A percentile compares a stretch with the other conserved stretches of the same genome.
Conservation (phyloP, 2,329 filamentous ascomycete genomes). For the Leptographium radiaticola region DNA sequence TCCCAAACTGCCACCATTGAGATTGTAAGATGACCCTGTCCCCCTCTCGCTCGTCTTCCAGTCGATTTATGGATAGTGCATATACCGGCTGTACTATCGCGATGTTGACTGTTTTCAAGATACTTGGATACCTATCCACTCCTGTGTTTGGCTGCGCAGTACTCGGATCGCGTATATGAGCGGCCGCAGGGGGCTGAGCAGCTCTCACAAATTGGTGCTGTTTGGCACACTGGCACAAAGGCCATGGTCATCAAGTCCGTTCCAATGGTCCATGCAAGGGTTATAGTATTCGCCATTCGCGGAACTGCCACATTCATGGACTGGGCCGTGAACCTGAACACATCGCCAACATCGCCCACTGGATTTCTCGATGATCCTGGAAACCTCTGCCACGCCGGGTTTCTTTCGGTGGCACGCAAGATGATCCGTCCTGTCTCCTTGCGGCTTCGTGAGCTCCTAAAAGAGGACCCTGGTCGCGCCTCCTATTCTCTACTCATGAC, state of each 20-base stretch:
- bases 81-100: background rate
- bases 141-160: slow-evolving; percentile 65
- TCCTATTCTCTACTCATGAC: slow-evolving; percentile 66
- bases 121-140: slow-evolving; percentile 66
- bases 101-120: slow-evolving; percentile 20
- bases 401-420: slow-evolving; percentile 59
- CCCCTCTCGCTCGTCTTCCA: too few relatives aligned
- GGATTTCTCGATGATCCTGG: slow-evolving; percentile 66
- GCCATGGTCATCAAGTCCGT: slow-evolving; percentile 77
- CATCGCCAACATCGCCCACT: slow-evolving; percentile 48
- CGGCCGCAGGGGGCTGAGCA: slow-evolving; percentile 48
- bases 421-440: slow-evolving; percentile 64
- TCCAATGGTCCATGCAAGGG: slow-evolving; percentile 62
- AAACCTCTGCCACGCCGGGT: slow-evolving; percentile 72
- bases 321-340: slow-evolving; percentile 73
- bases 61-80: background rate
- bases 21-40: slow-evolving; percentile 36
- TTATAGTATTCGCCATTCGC: slow-evolving; percentile 72
- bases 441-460: slow-evolving; percentile 53
- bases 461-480: slow-evolving; percentile 55
- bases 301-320: slow-evolving; percentile 72
- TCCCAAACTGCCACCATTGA: slow-evolving; percentile 50
- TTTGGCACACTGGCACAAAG: slow-evolving; percentile 64
- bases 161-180: slow-evolving; percentile 62
- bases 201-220: slow-evolving; percentile 56